phyloP scores from a whole-genome alignment of 805 yeast species.

The Lachancea fermentati region DNA sequence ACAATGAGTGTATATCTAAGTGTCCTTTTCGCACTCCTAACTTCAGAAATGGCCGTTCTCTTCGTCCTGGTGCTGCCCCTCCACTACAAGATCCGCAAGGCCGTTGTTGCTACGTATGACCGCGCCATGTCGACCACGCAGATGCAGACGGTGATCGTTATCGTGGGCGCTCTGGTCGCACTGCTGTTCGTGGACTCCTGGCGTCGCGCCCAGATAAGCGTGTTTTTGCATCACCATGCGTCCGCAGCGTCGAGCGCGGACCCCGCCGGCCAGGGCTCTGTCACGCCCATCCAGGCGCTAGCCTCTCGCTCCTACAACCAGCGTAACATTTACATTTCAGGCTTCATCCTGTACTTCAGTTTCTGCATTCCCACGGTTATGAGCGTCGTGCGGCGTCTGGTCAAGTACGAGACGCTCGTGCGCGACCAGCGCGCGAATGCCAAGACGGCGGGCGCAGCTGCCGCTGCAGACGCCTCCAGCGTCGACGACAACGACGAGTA shows the following conservation, averaged over 20 bases:
- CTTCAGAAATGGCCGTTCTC: conserved; percentile 47
- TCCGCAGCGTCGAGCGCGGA: conserved; percentile 22
- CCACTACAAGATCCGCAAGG: conserved; percentile 43
- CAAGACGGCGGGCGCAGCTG: conserved; percentile 12
- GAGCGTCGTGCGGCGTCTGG: conserved; percentile 47
- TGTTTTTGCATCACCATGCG: conserved; percentile 21
- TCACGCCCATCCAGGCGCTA: conserved; percentile 43
- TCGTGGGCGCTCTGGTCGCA: conserved; percentile 39
- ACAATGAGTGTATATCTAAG: conserved; percentile 32
- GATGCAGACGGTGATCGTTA: conserved; percentile 40
- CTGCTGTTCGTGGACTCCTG: conserved; percentile 52
- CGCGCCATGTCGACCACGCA: conserved; percentile 35
- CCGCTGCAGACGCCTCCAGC: conserved; percentile 12
- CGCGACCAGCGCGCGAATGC: conserved; percentile 12
- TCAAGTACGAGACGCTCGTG: conserved; percentile 39
- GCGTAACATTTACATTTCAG: conserved; percentile 56
- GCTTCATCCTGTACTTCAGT: conserved; percentile 53
- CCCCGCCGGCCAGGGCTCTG: conserved; percentile 19
- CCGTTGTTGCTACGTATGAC: conserved; percentile 36
- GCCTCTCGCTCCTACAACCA: conserved; percentile 60
- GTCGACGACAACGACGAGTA: conserved; percentile 23
- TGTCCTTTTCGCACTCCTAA: conserved; percentile 40
- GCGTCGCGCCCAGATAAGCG: conserved; percentile 36
- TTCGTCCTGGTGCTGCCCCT: conserved; percentile 49
- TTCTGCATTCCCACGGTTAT: conserved; percentile 51